phyloP scores from a whole-genome alignment of 2,329 filamentous ascomycete genomes.

The Diaporthe helianthi region DNA sequence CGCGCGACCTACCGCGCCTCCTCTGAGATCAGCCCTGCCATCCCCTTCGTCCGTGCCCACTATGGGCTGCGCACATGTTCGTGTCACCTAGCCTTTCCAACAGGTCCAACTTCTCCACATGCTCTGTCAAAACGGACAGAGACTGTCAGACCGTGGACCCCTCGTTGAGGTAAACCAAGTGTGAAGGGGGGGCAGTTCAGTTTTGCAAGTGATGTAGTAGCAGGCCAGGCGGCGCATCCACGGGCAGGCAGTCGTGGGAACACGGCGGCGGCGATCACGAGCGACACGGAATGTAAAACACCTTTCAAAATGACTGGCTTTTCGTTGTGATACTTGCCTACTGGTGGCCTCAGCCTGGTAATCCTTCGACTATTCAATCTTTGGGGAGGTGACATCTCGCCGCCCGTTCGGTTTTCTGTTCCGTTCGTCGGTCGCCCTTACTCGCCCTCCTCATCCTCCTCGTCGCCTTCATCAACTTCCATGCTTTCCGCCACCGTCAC shows the following conservation, averaged over 20 bases:
- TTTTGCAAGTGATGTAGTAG: background rate
- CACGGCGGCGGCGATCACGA: constrained; percentile 4
- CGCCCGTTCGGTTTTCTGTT: constrained; percentile 1
- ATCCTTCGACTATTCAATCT: background rate
- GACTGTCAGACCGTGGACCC: background rate
- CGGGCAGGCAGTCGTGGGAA: background rate
- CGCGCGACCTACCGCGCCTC: background rate
- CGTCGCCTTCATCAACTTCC: constrained; percentile 91
- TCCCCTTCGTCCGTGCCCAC: background rate
- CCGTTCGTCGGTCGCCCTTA: constrained; percentile 31
- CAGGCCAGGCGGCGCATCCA: background rate
- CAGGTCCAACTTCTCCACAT: background rate
- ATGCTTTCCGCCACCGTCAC: constrained; percentile 89
- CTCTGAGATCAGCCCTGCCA: background rate
- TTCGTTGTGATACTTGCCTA: constrained; percentile 25
- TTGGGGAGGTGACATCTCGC: constrained; percentile 2
- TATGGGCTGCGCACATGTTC: background rate
- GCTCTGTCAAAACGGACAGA: background rate
- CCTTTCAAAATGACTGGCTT: constrained; percentile 6
- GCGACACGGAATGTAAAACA: background rate
- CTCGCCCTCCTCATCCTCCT: constrained; percentile 70
- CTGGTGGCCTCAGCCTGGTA: constrained; percentile 8
- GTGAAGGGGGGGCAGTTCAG: too few relatives aligned
- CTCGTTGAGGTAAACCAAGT: background rate
- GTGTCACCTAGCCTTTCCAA: background rate